Evolutionary conservation across 768 basidiomycete species (phyloP).

Genomic region (Fomitopsis pulvina): DNA sequence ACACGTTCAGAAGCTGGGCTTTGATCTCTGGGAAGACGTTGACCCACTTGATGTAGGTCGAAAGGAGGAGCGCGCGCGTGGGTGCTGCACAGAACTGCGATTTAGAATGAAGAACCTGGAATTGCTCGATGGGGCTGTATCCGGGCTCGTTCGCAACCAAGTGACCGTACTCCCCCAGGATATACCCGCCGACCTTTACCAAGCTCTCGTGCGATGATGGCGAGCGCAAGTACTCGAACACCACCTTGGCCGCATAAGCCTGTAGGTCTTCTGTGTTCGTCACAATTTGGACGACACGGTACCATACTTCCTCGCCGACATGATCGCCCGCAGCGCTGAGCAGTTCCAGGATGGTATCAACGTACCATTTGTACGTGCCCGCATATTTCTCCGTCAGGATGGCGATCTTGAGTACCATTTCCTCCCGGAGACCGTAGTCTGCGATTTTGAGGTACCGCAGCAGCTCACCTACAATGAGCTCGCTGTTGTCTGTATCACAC

Average conservation of each 20-base stretch:
- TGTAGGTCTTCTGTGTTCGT: conserved; percentile 98
- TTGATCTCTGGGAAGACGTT: conserved; percentile 99
- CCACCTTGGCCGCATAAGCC: conserved; percentile 89
- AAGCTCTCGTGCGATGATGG: conserved; percentile 88
- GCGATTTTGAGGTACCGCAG: conserved; percentile 92
- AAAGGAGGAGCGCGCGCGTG: conserved; percentile 86
- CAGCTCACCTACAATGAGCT: conserved; percentile 92
- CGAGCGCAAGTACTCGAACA: conserved; percentile 82
- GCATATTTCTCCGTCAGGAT: conserved; percentile 99
- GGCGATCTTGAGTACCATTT: conserved; percentile 98
- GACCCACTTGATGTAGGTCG: conserved; percentile 99
- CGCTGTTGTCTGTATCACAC: conserved; percentile 97
- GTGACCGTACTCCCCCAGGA: conserved; percentile 97
- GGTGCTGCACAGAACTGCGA: conserved; percentile 91
- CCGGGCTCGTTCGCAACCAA: conserved; percentile 93
- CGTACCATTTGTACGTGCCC: conserved; percentile 97
- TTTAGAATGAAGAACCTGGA: conserved; percentile 87
- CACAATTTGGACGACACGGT: conserved; percentile 96
- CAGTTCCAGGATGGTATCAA: conserved; percentile 93
- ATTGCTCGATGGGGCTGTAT: conserved; percentile 91
- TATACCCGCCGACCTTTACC: conserved; percentile 95
- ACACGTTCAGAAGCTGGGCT: conserved; percentile 85
- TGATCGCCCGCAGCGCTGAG: conserved; percentile 97
- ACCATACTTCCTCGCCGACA: conserved; percentile 99
- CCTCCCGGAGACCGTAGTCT: conserved; percentile 93